Percentiles rank a stretch among this genome's conserved stretches.
Evolutionary conservation across 1,284 basidiomycete genomes (phyloP).

Genomic region (Ceratobasidium papillatum): DNA sequence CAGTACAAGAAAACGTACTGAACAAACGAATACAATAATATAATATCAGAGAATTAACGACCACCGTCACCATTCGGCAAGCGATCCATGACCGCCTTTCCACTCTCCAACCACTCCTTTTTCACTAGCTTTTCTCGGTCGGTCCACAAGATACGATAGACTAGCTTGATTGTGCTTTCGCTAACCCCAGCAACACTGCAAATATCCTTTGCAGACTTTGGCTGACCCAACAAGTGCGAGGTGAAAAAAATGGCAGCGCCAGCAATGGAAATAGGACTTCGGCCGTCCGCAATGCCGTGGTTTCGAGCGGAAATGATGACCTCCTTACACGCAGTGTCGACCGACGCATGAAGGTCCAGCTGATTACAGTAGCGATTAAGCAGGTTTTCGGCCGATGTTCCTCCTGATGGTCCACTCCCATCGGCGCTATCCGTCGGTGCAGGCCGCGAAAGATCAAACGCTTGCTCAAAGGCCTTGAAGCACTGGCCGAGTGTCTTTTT

Average conservation of each 20-base stretch:
- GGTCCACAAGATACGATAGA: slow-evolving; percentile 75
- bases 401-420: slow-evolving; percentile 49
- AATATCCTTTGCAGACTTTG: slow-evolving; percentile 84
- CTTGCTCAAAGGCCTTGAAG: slow-evolving; percentile 91
- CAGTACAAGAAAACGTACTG: slow-evolving; percentile 17
- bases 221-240: slow-evolving; percentile 78
- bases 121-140: slow-evolving; percentile 79
- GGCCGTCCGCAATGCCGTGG: slow-evolving; percentile 88
- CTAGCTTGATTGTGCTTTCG: slow-evolving; percentile 93
- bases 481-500: slow-evolving; percentile 97
- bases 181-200: slow-evolving; percentile 96
- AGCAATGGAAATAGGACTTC: slow-evolving; percentile 95
- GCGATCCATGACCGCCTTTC: slow-evolving; percentile 69
- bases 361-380: slow-evolving; percentile 96
- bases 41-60: background rate
- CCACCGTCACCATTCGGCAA: slow-evolving; percentile 50
- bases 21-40: background rate
- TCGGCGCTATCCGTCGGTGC: slow-evolving; percentile 46
- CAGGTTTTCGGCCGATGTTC: slow-evolving; percentile 79
- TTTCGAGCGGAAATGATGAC: slow-evolving; percentile 85
- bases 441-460: slow-evolving; percentile 76
- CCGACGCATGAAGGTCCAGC: slow-evolving; percentile 82
- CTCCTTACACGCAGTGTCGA: slow-evolving; percentile 85
- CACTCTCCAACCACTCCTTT: slow-evolving; percentile 81
- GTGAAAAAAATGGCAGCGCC: slow-evolving; percentile 96